Evolutionary conservation across 768 basidiomycete genomes (phyloP).

Genomic region (Pleurotus giganteus): DNA sequence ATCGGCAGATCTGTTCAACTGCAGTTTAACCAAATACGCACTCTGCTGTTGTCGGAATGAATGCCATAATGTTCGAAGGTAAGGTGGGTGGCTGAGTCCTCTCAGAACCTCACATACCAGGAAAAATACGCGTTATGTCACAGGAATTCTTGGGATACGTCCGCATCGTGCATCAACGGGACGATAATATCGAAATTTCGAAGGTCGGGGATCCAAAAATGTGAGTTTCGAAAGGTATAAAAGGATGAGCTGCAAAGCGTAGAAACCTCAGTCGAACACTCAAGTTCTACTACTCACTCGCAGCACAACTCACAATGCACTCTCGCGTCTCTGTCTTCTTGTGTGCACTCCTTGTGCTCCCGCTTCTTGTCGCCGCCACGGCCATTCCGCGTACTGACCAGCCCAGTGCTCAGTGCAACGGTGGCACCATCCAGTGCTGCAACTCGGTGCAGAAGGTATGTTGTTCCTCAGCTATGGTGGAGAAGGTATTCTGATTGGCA

Average conservation of each 20-base stretch:
- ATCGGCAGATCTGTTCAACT: too few relatives aligned
- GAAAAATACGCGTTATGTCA: not conserved
- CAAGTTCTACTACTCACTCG: constrained; percentile 7
- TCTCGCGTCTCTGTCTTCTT: constrained; percentile 1
- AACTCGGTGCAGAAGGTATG: constrained; percentile 8
- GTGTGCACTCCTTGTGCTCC: constrained; percentile 3
- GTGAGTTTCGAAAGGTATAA: constrained; percentile 1
- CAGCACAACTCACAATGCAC: constrained; percentile 6
- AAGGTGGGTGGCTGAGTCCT: too few relatives aligned
- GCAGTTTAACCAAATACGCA: too few relatives aligned
- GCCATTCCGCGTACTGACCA: constrained; percentile 4
- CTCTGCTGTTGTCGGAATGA: too few relatives aligned
- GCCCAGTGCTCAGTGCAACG: constrained; percentile 12
- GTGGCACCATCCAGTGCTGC: constrained; percentile 21
- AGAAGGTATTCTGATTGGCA: not conserved
- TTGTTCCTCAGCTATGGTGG: not conserved
- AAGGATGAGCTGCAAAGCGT: not conserved
- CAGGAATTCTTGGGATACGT: not conserved
- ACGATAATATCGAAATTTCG: not conserved
- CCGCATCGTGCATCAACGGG: not conserved
- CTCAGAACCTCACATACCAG: too few relatives aligned
- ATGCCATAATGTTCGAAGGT: too few relatives aligned
- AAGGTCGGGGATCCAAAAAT: not conserved
- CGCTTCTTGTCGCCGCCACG: constrained; percentile 14
- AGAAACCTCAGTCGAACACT: constrained; percentile 9